These are phyloP conservation scores for Leccinum rimulosum DNA, from an alignment of 768 basidiomycete genomes.

Conservation along the genomic window DNA sequence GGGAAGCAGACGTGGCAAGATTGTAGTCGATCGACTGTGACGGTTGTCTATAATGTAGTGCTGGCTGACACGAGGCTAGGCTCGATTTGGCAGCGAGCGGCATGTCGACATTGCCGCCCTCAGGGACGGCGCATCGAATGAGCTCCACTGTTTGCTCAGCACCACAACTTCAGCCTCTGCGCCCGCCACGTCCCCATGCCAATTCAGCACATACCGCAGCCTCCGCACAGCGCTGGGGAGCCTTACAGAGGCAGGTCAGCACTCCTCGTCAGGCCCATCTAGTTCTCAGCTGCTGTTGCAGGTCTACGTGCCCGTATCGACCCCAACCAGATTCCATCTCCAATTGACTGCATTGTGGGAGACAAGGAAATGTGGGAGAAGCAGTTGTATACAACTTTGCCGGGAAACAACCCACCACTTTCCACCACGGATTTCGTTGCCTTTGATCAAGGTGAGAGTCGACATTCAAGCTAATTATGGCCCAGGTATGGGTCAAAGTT, in stretches of 20 bases:
- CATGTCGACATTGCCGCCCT: background rate
- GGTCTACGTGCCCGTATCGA: conserved; percentile 84
- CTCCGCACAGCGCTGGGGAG: conserved; percentile 58
- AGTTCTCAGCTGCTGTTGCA: conserved; percentile 26
- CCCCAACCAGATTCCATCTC: conserved; percentile 85
- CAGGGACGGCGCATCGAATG: conserved; percentile 4
- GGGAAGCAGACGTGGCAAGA: conserved; percentile 39
- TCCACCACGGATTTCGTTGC: conserved; percentile 85
- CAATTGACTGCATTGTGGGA: conserved; percentile 70
- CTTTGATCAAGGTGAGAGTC: conserved; percentile 78
- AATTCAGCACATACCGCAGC: conserved; percentile 47
- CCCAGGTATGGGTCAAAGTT: background rate
- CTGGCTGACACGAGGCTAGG: no score
- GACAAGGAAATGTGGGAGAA: conserved; percentile 81
- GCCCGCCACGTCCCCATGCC: conserved; percentile 13
- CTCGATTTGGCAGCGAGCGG: background rate
- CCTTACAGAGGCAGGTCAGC: conserved; percentile 39
- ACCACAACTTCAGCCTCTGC: background rate
- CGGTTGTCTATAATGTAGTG: no score
- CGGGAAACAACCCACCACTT: conserved; percentile 67
- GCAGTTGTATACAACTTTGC: conserved; percentile 63
- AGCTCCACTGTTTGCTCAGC: background rate
- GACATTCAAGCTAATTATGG: background rate
- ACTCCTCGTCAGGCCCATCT: background rate
- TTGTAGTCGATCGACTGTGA: conserved; percentile 8